Evolutionary conservation across 768 basidiomycete genomes (phyloP), one percentile per base, ranked within the genome.

Genomic region (Galerina marginata): DNA sequence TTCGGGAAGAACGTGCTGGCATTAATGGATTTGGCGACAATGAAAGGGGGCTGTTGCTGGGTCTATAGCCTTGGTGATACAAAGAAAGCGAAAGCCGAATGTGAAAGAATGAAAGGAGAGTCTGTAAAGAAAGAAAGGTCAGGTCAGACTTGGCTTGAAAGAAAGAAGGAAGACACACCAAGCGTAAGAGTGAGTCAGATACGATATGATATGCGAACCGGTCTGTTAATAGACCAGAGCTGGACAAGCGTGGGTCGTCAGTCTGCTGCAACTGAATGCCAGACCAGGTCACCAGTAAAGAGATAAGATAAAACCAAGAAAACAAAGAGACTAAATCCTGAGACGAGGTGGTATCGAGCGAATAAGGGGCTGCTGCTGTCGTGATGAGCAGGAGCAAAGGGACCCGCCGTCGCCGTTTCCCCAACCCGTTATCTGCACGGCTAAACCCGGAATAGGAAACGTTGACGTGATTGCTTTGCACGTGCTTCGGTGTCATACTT

Each of bases 181-280:
- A 26, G 15, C 23, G 43, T 46, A 46, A 46, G 9, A 46, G 9
- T 46, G 26, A 26, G 45, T 46, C 16, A 26, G 16, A 46, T 20
- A 16, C 16, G 20, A n/a, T 16, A 20, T 20, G 45, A 16, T 16
- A 36, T 46, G 55, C 54, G 16, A 44, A 29, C 26, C 23, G 36
- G 54, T 55, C 54, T 47, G 42, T 37, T 44, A 46, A 23, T 29
- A 57, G 56, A n/a, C 25, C 43, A 53, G 39, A 52, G 47, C 29
- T 55, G 29, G 26, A 38, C 23, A 12, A 16, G 37, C 26, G 16
- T 40, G 37, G 25, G 29, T 25, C 20, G 33, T 37, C 29, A 7
- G 55, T 52, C 60, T 29, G 25, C 12, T 56, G 62, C 64, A 65
- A 68, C 59, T 50, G 42, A 65, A 68, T 68, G 67, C 62, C 64